Evolutionary conservation across 2,329 filamentous ascomycete species (phyloP), one percentile per base, ranked within the genome.

Genomic region (Phialophora expanda): DNA sequence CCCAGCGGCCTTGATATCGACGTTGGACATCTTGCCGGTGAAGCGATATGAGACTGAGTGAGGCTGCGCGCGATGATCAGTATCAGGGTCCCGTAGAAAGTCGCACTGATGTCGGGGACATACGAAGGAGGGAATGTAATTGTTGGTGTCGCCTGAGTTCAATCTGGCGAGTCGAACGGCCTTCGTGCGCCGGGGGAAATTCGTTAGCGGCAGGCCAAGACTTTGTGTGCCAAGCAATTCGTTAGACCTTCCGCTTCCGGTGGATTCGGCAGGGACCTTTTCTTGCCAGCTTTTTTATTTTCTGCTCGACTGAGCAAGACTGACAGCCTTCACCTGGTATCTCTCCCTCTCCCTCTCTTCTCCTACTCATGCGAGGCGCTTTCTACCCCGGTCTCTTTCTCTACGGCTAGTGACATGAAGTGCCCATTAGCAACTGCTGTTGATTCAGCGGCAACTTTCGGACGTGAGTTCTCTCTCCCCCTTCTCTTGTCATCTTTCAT

Each of bases 1-100:
- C 82, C 89, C 87, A 80, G 90, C 90, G 82, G 88, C 85, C 84
- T 89, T 89, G 84, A 93, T 89, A 79, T 89, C 85, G 84, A 90
- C 89, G 86, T 92, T 89, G 84, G 89, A 89, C 90, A 92, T 92
- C 58, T 69, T 71, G 68, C 58, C 69, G 65, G 64, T 56, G 60
- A 62, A 48, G 65, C 2, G 38, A 44, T 44, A 50, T 41, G 56
- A 59, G 48, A 53, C 48, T 53, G 48, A 12, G 22, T 34, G 28
- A 51, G 48, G 24, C 69, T 69, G 65, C 61, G 64, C 62, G 58
- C 58, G 56, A 26, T 12, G 54, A 63, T 69, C 61, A 66, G 64
- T 46, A 55, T 54, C 14, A 26, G 57, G 50, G 41, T 26, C 50
- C 32, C 59, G 38, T 50, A 48, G 54, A 32, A 22, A 55, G 3